Evolutionary conservation across 106 monocot species (phyloP).

Genomic region (Dendrobium catenatum): DNA sequence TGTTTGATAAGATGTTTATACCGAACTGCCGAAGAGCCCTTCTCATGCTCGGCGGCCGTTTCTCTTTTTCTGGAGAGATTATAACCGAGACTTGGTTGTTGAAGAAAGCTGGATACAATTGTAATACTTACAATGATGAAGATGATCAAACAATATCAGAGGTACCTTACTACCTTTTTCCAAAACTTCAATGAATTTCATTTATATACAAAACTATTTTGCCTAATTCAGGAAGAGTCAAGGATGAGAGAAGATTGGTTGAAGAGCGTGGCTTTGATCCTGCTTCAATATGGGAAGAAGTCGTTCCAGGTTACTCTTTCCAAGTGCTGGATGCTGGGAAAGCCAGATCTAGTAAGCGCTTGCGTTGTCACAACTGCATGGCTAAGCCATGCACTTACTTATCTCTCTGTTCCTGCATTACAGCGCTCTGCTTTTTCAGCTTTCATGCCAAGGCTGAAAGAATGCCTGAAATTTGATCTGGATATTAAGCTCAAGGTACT

Average conservation of each 20-base stretch:
- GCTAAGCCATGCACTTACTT: conserved; percentile 36
- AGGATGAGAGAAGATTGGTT: conserved; percentile 33
- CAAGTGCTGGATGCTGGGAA: conserved; percentile 24
- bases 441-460: conserved; percentile 29
- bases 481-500: conserved; percentile 28
- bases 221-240: conserved; percentile 26
- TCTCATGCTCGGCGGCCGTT: conserved; percentile 32
- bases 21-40: conserved; percentile 34
- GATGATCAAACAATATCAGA: conserved; percentile 15
- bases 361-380: conserved; percentile 36
- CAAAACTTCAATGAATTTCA: not conserved
- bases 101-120: conserved; percentile 34
- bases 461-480: conserved; percentile 9
- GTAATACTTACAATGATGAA: conserved; percentile 12
- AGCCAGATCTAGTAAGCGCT: conserved; percentile 15
- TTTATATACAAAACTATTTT: not conserved
- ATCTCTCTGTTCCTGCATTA: conserved; percentile 11
- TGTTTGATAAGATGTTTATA: conserved; percentile 19
- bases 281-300: conserved; percentile 32
- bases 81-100: conserved; percentile 26
- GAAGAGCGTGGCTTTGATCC: conserved; percentile 18
- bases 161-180: conserved; percentile 10
- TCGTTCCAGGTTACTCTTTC: conserved; percentile 31
- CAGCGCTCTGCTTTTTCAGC: conserved; percentile 24
- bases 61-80: conserved; percentile 34